These are phyloP conservation scores for Canna indica DNA, from an alignment of 176 grass and related monocot genomes.

Conservation along the genomic window DNA sequence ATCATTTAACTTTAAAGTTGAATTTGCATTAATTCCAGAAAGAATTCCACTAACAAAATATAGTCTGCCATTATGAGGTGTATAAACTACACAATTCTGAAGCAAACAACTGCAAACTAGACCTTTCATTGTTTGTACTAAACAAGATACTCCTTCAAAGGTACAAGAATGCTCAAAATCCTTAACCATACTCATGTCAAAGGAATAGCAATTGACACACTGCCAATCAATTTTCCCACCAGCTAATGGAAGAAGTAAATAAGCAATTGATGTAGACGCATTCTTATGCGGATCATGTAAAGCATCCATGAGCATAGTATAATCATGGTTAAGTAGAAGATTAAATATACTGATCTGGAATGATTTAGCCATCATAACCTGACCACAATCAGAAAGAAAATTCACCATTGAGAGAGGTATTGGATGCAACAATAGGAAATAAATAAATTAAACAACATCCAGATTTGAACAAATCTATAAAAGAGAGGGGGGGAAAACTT, in stretches of 20 bases:
- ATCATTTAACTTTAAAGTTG: conserved; percentile 26
- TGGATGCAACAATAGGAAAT: background rate
- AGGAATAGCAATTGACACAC: conserved; percentile 32
- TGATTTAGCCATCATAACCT: conserved; percentile 49
- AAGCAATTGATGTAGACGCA: conserved; percentile 42
- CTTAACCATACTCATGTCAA: conserved; percentile 18
- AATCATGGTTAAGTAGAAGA: conserved; percentile 41
- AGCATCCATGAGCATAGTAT: conserved; percentile 18
- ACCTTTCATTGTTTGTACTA: conserved; percentile 55
- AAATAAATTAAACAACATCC: background rate
- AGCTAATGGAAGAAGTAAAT: conserved; percentile 59
- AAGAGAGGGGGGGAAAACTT: too few species aligned
- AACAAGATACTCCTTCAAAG: conserved; percentile 27
- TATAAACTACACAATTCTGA: conserved; percentile 45
- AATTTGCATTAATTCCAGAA: conserved; percentile 36
- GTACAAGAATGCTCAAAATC: conserved; percentile 13
- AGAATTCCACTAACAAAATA: conserved; percentile 51
- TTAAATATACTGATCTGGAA: conserved; percentile 56
- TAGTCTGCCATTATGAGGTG: conserved; percentile 43
- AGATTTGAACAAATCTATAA: background rate
- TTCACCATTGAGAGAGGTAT: conserved; percentile 13
- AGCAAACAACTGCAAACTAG: conserved; percentile 36
- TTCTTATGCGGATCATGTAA: conserved; percentile 25
- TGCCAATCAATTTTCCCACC: conserved; percentile 73
- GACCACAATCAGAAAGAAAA: conserved; percentile 12